Evolutionary conservation across 768 basidiomycete species (phyloP).

Genomic region (Leccinum subgranulosum): DNA sequence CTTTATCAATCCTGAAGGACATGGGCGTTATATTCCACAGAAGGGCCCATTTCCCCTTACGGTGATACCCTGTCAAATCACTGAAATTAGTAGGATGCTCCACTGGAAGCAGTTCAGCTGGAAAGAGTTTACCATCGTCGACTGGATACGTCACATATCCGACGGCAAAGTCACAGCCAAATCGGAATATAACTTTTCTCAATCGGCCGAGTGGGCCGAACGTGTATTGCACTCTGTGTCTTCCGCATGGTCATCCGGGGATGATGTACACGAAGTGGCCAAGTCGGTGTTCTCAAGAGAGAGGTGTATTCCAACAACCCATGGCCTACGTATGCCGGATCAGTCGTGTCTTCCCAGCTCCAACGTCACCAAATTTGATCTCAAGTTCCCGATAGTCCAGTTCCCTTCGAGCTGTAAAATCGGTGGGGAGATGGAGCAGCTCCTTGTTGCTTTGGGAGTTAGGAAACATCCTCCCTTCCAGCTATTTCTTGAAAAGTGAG

Average conservation of each 20-base stretch:
- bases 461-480: neutral
- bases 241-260: slow-evolving; percentile 41
- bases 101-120: slow-evolving; percentile 55
- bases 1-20: slow-evolving; percentile 51
- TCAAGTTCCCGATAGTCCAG: neutral
- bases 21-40: slow-evolving; percentile 51
- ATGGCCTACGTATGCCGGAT: slow-evolving; percentile 63
- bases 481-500: neutral
- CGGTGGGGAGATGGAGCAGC: neutral
- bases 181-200: slow-evolving; percentile 54
- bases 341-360: slow-evolving; percentile 80
- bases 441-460: neutral
- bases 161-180: slow-evolving; percentile 38
- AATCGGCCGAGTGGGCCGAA: slow-evolving; percentile 73
- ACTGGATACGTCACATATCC: slow-evolving; percentile 72
- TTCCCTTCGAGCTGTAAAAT: slow-evolving; percentile 36
- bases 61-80: slow-evolving; percentile 50
- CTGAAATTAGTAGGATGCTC: slow-evolving; percentile 46
- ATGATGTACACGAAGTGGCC: neutral
- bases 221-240: slow-evolving; percentile 60
- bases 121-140: slow-evolving; percentile 64
- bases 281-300: slow-evolving; percentile 5
- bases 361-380: slow-evolving; percentile 31
- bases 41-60: too few relatives aligned
- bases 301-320: slow-evolving; percentile 44